These are phyloP conservation scores for Malus orientalis DNA, from an alignment of 306 rosid species.

Conservation along the genomic window DNA sequence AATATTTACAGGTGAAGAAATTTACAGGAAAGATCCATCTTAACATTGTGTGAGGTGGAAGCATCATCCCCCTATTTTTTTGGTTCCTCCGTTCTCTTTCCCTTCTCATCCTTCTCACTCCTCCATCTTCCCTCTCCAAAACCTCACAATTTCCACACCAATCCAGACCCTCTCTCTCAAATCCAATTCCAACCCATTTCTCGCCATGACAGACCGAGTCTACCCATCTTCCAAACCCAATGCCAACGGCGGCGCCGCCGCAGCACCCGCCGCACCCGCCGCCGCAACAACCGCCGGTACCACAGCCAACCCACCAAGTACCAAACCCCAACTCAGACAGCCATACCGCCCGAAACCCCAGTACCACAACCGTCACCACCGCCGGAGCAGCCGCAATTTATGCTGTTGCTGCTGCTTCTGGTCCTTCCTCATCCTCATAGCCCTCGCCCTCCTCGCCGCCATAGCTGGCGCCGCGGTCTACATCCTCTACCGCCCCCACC, in stretches of 20 bases:
- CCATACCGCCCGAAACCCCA: slow-evolving; percentile 65
- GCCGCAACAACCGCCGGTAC: not conserved
- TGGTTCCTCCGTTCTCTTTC: slow-evolving; percentile 17
- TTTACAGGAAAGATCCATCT: not conserved
- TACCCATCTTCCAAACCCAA: slow-evolving; percentile 51
- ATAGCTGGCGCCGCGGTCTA: slow-evolving; percentile 72
- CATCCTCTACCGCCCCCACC: slow-evolving; percentile 84
- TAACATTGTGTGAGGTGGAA: slow-evolving; percentile 38
- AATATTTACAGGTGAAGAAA: not conserved
- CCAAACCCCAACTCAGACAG: slow-evolving; percentile 35
- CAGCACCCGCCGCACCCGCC: not conserved
- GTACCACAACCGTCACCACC: slow-evolving; percentile 45
- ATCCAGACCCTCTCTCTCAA: not conserved
- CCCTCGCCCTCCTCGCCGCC: slow-evolving; percentile 49
- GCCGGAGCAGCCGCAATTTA: slow-evolving; percentile 51
- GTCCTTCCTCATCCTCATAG: slow-evolving; percentile 53
- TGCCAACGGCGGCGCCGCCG: slow-evolving; percentile 22
- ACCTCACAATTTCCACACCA: not conserved
- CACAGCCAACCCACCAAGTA: slow-evolving; percentile 23
- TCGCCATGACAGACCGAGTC: slow-evolving; percentile 52
- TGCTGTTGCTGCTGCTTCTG: slow-evolving; percentile 97
- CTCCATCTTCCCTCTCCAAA: slow-evolving; percentile 12
- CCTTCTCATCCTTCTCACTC: not conserved
- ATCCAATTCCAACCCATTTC: not conserved
- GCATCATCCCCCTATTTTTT: slow-evolving; percentile 21